These are phyloP conservation scores for Hypoxylon sp. DNA, from an alignment of 2,329 filamentous ascomycete species.

Conservation along the genomic window DNA sequence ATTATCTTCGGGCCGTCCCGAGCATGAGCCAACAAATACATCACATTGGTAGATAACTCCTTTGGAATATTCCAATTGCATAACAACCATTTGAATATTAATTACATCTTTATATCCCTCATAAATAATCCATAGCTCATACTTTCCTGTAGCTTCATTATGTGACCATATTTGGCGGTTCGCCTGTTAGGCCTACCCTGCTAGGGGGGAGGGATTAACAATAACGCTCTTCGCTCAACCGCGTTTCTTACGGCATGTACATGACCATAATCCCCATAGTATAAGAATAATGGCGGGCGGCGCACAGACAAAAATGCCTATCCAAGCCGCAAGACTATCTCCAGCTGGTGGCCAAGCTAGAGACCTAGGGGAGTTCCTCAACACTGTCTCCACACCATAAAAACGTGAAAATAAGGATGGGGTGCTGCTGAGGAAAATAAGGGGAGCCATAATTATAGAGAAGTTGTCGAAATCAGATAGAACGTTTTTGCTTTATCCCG, in stretches of 20 bases:
- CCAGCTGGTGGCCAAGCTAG: constrained; percentile 37
- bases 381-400: background rate
- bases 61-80: background rate
- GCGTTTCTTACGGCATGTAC: constrained; percentile 3
- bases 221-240: background rate
- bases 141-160: background rate
- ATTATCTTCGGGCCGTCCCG: background rate
- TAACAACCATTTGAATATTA: background rate
- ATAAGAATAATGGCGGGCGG: constrained; percentile 21
- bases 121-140: background rate
- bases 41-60: background rate
- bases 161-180: background rate
- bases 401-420: background rate
- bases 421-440: background rate
- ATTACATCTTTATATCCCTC: background rate
- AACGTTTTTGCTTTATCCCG: background rate
- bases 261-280: constrained; percentile 30
- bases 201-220: background rate
- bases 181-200: background rate
- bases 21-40: background rate
- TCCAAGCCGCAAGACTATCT: constrained; percentile 36
- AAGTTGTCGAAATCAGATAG: background rate
- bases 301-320: constrained; percentile 29
- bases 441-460: constrained; percentile 6
- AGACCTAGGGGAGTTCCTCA: background rate